phyloP scores from a whole-genome alignment of 2,329 filamentous ascomycete species.

The Penicillium sp. region DNA sequence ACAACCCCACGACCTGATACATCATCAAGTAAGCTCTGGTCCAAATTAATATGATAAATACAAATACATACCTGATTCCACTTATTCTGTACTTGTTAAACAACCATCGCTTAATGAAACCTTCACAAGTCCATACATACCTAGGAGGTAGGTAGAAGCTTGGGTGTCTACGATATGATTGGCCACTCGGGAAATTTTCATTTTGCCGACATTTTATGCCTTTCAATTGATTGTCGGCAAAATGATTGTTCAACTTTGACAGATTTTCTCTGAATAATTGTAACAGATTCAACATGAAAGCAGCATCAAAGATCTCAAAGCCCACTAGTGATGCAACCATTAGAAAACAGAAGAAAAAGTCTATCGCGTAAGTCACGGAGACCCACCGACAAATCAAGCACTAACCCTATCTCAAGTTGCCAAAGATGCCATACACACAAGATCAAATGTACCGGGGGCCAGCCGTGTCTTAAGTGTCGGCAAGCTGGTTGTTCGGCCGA shows the following conservation, averaged over 20 bases:
- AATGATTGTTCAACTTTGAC: not conserved
- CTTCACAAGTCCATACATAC: too few relatives aligned
- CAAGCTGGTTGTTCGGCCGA: conserved; percentile 11
- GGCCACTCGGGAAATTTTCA: not conserved
- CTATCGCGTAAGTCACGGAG: conserved; percentile 14
- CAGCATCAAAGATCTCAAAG: not conserved
- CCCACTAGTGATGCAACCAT: not conserved
- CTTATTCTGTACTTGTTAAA: too few relatives aligned
- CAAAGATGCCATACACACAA: conserved; percentile 21
- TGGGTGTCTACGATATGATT: not conserved
- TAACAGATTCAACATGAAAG: not conserved
- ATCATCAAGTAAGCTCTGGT: too few relatives aligned
- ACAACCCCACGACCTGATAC: too few relatives aligned
- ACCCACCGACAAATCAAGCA: not conserved
- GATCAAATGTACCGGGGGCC: conserved; percentile 22
- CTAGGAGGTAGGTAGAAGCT: too few relatives aligned
- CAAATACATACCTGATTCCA: too few relatives aligned
- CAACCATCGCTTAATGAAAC: too few relatives aligned
- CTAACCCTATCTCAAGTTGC: conserved; percentile 11
- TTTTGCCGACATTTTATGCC: not conserved
- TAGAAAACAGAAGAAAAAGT: conserved; percentile 20
- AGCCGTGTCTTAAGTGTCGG: conserved; percentile 19
- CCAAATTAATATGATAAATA: too few relatives aligned
- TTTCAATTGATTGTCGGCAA: not conserved
- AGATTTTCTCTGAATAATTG: not conserved